Evolutionary conservation across 345 rosid species (phyloP).

Genomic region (Gynandropsis gynandra): DNA sequence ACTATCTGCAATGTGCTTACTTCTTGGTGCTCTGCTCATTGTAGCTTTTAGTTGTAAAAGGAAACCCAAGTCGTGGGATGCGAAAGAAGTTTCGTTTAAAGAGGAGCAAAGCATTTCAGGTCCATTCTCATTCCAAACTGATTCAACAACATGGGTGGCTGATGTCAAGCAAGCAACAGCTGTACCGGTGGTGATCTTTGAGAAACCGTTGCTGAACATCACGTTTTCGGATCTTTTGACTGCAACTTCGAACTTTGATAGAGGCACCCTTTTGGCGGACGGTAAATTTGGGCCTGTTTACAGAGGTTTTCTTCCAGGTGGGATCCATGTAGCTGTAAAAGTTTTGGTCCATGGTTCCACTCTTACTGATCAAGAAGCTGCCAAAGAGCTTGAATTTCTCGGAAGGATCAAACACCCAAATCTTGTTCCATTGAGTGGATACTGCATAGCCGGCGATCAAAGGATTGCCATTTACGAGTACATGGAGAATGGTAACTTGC

Average conservation of each 20-base stretch:
- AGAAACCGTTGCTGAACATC: constrained; percentile 77
- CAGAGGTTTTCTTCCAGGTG: constrained; percentile 84
- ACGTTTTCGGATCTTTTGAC: constrained; percentile 83
- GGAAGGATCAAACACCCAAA: constrained; percentile 85
- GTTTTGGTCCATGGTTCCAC: constrained; percentile 89
- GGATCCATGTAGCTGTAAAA: constrained; percentile 89
- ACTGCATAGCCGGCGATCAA: constrained; percentile 90
- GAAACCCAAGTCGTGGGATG: constrained; percentile 42
- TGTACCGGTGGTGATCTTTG: constrained; percentile 72
- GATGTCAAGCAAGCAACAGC: constrained; percentile 81
- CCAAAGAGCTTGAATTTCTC: constrained; percentile 78
- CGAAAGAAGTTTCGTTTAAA: constrained; percentile 52
- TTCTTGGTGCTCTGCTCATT: constrained; percentile 51
- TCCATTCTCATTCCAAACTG: constrained; percentile 83
- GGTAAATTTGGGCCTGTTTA: constrained; percentile 95
- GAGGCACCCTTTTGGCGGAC: constrained; percentile 80
- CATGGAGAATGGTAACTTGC: constrained; percentile 97
- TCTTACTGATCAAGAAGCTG: constrained; percentile 81
- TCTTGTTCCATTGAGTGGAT: constrained; percentile 87
- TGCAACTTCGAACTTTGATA: constrained; percentile 82
- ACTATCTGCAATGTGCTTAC: constrained; percentile 55
- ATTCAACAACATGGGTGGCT: constrained; percentile 92
- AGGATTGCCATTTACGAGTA: constrained; percentile 90
- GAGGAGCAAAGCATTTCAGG: constrained; percentile 77
- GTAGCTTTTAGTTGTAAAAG: constrained; percentile 64